Percentiles rank a stretch among this genome's conserved stretches.
Evolutionary conservation across 2,329 filamentous ascomycete species (phyloP).

Genomic region (Tolypocladium pustulatum): DNA sequence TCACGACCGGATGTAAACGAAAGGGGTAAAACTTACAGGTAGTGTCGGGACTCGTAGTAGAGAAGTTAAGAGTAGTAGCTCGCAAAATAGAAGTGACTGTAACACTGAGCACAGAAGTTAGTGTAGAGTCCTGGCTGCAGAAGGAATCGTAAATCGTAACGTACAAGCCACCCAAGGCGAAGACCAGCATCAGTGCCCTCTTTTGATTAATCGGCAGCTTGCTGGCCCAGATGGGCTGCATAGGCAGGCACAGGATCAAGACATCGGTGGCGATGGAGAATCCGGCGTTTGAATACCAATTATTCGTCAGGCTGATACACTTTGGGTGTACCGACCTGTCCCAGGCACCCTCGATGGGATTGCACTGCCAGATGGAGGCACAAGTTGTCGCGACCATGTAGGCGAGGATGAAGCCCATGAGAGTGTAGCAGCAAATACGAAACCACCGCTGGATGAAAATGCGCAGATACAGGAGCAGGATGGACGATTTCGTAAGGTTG

Average conservation of each 20-base stretch:
- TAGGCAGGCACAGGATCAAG: constrained; percentile 33
- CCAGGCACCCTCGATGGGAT: constrained; percentile 35
- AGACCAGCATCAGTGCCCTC: constrained; percentile 28
- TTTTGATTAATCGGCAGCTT: constrained; percentile 30
- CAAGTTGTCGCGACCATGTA: constrained; percentile 34
- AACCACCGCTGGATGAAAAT: constrained; percentile 40
- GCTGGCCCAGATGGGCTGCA: constrained; percentile 34
- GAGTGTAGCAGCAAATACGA: constrained; percentile 27
- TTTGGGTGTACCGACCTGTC: constrained; percentile 27
- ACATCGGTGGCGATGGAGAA: constrained; percentile 36
- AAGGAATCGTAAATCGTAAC: constrained; percentile 7
- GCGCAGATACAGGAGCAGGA: constrained; percentile 41
- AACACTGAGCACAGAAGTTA: constrained; percentile 11
- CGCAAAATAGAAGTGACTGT: constrained; percentile 31
- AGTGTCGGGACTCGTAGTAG: constrained; percentile 24
- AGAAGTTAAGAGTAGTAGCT: constrained; percentile 27
- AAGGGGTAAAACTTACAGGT: constrained; percentile 17
- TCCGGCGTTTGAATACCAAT: constrained; percentile 39
- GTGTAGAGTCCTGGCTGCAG: not conserved
- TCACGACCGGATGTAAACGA: not conserved
- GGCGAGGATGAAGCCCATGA: constrained; percentile 30
- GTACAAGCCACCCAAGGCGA: constrained; percentile 31
- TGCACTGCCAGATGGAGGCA: constrained; percentile 39
- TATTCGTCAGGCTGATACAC: constrained; percentile 33
- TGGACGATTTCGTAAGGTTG: constrained; percentile 41